Evolutionary conservation across 306 rosid species (phyloP), one percentile per base, ranked within the genome.

Genomic region (Datisca glomerata): DNA sequence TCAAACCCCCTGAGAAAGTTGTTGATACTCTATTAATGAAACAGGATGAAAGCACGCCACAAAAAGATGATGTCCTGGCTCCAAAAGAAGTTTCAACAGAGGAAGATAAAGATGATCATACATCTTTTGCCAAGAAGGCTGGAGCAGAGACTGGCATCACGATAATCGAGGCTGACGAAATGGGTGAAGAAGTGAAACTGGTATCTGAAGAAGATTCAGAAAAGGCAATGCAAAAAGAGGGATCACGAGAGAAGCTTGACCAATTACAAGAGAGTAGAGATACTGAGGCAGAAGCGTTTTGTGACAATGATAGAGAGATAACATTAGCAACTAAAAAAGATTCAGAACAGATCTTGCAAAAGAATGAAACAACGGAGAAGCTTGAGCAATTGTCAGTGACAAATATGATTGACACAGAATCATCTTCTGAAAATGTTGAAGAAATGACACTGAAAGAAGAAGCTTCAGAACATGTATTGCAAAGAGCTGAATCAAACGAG

Each of bases 341-440:
- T 7, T 7, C 8, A 10, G 18, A 13, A 15, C 7, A 37, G 18
- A 37, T 12, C 42, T 37, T 37, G 43, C 45, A 39, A 40, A 42
- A 39, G 15, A 59, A 58, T 21, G 65, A 54, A 55, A 47, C 50
- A 16, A 37, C 10, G 20, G 55, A 55, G 41, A 45, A 27, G 57
- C 39, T 32, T 43, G 43, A 60, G 34, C 45, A 46, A 27, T 11
- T 60, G 29, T 58, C 0, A 12, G 42, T 25, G 18, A 27, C 43
- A 44, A 50, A 32, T 40, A 59, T 43, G 45, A 43, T 21, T 1
- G 53, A 36, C 22, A 17, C 31, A 47, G 55, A 57, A 24, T 5
- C 53, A 41, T 38, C 47, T 6, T 25, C 35, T 9, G 53, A 70
- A 53, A 4, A 45, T 21, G 35, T 16, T 5, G 35, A 24, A 42